Conservation (phyloP, 1,139 yeast species). For the Yamadazyma buinensis region DNA sequence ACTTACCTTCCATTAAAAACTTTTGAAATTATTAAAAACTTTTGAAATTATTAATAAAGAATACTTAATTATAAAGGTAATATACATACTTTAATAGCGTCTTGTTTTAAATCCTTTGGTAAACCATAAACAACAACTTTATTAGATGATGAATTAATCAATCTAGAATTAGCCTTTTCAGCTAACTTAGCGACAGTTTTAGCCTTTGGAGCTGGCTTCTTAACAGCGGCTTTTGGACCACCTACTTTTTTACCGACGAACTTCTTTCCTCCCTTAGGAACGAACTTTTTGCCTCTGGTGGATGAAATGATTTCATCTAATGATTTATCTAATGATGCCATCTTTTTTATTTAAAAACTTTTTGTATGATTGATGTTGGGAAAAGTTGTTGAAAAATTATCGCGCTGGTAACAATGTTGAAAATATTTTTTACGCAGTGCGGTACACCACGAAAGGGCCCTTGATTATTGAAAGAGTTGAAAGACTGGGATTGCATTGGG, state of each 20-base stretch:
- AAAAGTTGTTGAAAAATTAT: too few relatives aligned
- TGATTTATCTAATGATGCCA: constrained; percentile 69
- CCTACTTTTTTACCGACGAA: constrained; percentile 1
- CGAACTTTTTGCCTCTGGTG: constrained; percentile 27
- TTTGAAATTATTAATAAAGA: too few relatives aligned
- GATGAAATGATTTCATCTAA: constrained; percentile 91
- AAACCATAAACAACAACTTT: constrained; percentile 74
- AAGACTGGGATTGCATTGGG: too few relatives aligned
- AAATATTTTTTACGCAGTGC: too few relatives aligned
- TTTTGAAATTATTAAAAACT: too few relatives aligned
- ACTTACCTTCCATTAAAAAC: too few relatives aligned
- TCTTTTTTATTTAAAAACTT: too few relatives aligned
- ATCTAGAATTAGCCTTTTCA: constrained; percentile 16
- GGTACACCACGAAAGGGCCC: too few relatives aligned
- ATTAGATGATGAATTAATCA: constrained; percentile 60
- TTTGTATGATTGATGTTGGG: too few relatives aligned
- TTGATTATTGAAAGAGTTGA: too few relatives aligned
- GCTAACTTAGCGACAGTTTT: constrained; percentile 15
- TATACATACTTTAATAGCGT: constrained; percentile 81
- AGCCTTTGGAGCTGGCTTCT: constrained; percentile 17
- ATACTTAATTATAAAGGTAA: too few relatives aligned
- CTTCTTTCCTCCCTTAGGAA: constrained; percentile 17
- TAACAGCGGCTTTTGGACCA: constrained; percentile 13
- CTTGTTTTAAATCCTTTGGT: constrained; percentile 76
- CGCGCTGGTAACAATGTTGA: too few relatives aligned